These are phyloP conservation scores for Ehretia macrophylla DNA, from an alignment of 257 asterid species.

Conservation along the genomic window DNA sequence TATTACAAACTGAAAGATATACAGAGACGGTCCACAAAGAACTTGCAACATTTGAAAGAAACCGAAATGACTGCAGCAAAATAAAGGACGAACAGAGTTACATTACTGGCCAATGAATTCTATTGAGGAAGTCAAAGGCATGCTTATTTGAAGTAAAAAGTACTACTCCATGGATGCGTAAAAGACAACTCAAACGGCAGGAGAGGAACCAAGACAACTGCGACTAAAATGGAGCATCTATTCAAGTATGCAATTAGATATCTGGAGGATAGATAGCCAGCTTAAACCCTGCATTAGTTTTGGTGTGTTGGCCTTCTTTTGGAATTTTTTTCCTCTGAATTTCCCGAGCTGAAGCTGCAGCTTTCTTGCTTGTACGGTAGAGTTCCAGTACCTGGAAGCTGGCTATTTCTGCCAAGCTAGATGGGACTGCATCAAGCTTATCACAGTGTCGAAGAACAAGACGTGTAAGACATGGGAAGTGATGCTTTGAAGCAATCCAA, in stretches of 20 bases:
- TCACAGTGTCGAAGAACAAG: conserved; percentile 7
- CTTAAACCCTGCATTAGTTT: conserved; percentile 10
- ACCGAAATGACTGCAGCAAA: neutral
- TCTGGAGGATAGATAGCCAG: conserved; percentile 29
- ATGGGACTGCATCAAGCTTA: conserved; percentile 17
- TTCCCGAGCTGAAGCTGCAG: conserved; percentile 29
- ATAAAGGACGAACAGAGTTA: neutral
- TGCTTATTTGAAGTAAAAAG: neutral
- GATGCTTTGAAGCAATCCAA: conserved; percentile 4
- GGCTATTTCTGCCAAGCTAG: conserved; percentile 21
- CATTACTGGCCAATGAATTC: no score
- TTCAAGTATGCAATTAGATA: neutral
- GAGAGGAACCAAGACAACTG: no score
- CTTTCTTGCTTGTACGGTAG: conserved; percentile 5
- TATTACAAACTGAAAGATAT: neutral
- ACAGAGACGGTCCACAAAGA: neutral
- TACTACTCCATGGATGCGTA: neutral
- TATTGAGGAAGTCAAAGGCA: no score
- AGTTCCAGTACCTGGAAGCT: conserved; percentile 27
- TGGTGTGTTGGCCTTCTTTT: no score
- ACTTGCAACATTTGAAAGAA: neutral
- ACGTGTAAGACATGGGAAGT: neutral
- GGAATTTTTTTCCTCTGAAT: no score
- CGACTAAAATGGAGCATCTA: no score
- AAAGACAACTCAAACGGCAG: no score